A percentile compares a stretch with the other conserved stretches of the same genome.
Conservation (phyloP, 495 filamentous ascomycete genomes). For the Tetracladium setigerum region DNA sequence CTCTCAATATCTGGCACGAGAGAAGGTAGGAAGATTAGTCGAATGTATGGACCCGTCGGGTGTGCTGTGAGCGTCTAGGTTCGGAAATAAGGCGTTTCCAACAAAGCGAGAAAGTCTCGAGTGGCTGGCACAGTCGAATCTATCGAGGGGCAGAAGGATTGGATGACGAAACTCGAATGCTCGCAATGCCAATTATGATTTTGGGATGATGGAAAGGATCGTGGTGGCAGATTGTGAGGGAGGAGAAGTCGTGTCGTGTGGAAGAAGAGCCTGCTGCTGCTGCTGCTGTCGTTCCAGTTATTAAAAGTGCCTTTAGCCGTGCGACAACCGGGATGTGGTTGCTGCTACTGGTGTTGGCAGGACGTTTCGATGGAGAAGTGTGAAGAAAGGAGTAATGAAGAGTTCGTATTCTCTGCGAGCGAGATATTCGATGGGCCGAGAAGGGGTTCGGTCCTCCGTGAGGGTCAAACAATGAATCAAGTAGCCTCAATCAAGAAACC, state of each 20-base stretch:
- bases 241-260: too few relatives aligned
- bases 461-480: not conserved
- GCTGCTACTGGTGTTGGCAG: not conserved
- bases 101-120: not conserved
- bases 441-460: slow-evolving; percentile 22
- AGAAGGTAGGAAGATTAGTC: slow-evolving; percentile 18
- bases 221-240: slow-evolving; percentile 1
- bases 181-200: slow-evolving; percentile 2
- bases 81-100: not conserved
- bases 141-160: slow-evolving; percentile 1
- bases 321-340: not conserved
- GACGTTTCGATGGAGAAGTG: not conserved
- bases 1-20: slow-evolving; percentile 17
- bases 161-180: not conserved
- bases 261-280: too few relatives aligned
- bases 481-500: not conserved
- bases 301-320: too few relatives aligned
- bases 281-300: too few relatives aligned
- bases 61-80: not conserved
- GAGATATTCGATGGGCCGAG: slow-evolving; percentile 14
- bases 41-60: slow-evolving; percentile 10
- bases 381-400: too few relatives aligned
- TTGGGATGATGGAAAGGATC: slow-evolving; percentile 1
- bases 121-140: slow-evolving; percentile 1
- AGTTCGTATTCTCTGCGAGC: too few relatives aligned